Evolutionary conservation across 139 green algal species (phyloP).

Genomic region (Micractinium sp.): DNA sequence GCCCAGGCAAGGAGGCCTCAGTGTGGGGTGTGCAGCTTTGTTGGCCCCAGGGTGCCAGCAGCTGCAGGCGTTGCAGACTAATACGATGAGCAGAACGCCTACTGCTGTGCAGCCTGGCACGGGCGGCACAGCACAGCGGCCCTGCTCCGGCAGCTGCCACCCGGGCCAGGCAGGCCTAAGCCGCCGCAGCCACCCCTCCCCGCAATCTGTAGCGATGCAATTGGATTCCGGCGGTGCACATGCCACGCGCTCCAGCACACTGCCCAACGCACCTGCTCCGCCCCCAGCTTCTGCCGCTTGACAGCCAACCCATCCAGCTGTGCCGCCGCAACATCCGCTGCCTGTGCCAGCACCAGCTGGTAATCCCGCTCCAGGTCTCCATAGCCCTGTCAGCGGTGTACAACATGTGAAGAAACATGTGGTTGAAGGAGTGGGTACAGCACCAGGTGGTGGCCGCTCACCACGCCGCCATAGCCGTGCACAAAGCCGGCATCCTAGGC

Average conservation of each 20-base stretch:
- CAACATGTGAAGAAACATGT: not conserved
- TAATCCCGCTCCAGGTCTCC: constrained; percentile 43
- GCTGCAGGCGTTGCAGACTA: not conserved
- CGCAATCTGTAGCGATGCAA: not conserved
- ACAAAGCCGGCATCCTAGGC: too few species aligned
- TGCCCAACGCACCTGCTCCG: not conserved
- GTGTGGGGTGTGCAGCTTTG: not conserved
- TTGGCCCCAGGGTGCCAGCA: not conserved
- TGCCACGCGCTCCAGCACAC: not conserved
- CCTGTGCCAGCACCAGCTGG: constrained; percentile 16
- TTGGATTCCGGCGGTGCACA: not conserved
- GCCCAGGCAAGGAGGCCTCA: not conserved
- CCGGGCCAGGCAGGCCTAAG: too few species aligned
- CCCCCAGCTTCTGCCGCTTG: not conserved
- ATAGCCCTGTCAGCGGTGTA: not conserved
- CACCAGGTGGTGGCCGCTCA: too few species aligned
- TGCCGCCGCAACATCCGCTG: not conserved
- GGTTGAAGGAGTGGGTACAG: not conserved
- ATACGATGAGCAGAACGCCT: not conserved
- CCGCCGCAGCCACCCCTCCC: too few species aligned
- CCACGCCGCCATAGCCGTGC: not conserved
- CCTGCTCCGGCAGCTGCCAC: too few species aligned
- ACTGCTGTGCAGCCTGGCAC: not conserved
- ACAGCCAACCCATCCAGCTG: not conserved
- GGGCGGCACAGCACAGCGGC: not conserved